Base-by-base conservation (phyloP, 208 protist genomes). In the Cochliopodium minus region DNA sequence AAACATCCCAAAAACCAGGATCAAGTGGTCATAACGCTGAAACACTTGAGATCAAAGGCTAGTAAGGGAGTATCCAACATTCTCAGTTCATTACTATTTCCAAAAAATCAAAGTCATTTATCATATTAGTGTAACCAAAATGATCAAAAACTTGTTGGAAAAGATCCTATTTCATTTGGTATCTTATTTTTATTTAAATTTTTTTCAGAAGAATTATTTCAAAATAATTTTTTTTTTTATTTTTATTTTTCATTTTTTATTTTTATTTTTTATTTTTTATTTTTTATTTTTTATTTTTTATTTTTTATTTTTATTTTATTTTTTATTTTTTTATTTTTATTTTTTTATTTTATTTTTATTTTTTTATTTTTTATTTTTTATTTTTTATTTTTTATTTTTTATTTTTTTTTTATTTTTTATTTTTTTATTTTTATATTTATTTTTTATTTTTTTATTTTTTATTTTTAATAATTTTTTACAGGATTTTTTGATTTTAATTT, bases 241-340 rank as follows among this genome's bases (percentile, higher is more conserved):
- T 43, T 43, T 43, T 43, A n/a, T 43, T 43, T 43, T 43, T 43
- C n/a, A n/a, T 43, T 43, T 43, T 43, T 43, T 43, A n/a, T 43
- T 43, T 43, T 43, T 43, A 17, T 43, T 43, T 20, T 43, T 43
- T 22, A 43, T 43, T 22, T 22, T 43, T 43, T 43, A n/a, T 43
- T 20, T 43, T 43, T 43, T 43, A n/a, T 22, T 43, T 43, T 43
- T 43, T 43, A n/a, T 43, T 43, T 43, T 20, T 43, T 43, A n/a
- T 43, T 43, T 43, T 43, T 43, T 43, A n/a, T 43, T 43, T 43
- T 43, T 20, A 17, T 43, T 43, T 43, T 43, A n/a, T 22, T 43
- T 17, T 20, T 17, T 22, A n/a, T 22, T 22, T 20, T 43, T 20
- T 43, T 20, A n/a, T 43, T 43, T 22, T 22, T 43, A n/a, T 43